Evolutionary conservation across 768 basidiomycete genomes (phyloP).

Genomic region (Hericium erinaceus): DNA sequence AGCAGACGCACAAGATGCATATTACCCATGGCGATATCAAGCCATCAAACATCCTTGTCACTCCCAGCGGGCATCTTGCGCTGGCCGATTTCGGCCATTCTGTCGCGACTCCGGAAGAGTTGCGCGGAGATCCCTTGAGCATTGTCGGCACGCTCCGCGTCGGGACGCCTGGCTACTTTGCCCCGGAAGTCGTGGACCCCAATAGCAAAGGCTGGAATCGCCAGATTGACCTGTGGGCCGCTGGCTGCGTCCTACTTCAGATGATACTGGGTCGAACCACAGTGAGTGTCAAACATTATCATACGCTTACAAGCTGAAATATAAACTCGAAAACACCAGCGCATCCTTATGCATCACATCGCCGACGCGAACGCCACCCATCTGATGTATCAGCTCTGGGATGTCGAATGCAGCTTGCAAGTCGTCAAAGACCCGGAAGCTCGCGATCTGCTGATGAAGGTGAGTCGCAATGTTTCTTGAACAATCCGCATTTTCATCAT

Average conservation of each 20-base stretch:
- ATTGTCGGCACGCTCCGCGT: not conserved
- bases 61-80: constrained; percentile 8
- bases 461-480: not conserved
- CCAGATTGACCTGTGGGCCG: constrained; percentile 11
- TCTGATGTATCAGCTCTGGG: not conserved
- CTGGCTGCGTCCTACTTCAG: constrained; percentile 8
- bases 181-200: constrained; percentile 8
- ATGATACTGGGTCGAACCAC: not conserved
- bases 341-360: too few relatives aligned
- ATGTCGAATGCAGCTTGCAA: not conserved
- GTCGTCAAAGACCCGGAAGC: not conserved
- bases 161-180: constrained; percentile 10
- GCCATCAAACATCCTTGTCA: constrained; percentile 25
- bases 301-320: too few relatives aligned
- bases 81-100: constrained; percentile 14
- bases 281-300: not conserved
- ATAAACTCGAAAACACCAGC: too few relatives aligned
- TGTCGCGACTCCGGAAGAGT: not conserved
- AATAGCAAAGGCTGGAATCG: constrained; percentile 2
- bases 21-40: constrained; percentile 43
- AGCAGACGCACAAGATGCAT: constrained; percentile 29
- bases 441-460: not conserved
- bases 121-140: not conserved
- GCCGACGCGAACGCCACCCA: not conserved
- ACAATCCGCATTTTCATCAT: too few relatives aligned